Base-by-base conservation (phyloP, 805 yeast genomes). In the Candida ovalis region DNA sequence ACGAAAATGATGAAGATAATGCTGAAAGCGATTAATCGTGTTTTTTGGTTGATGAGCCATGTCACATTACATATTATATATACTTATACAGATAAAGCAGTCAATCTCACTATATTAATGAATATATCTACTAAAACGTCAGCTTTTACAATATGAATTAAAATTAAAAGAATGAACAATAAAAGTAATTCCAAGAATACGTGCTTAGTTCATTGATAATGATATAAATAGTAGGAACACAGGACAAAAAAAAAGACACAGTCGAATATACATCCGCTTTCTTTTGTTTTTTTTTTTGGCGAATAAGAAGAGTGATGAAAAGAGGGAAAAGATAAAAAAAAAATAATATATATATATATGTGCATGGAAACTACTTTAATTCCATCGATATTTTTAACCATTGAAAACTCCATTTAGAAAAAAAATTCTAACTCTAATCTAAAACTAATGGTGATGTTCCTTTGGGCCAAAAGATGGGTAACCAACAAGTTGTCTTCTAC, bases 401-500 rank as follows among this genome's bases (percentile, higher is more conserved):
- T 30, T 6, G 15, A 12, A 30, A 30, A 17, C 35, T 15, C 35
- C 35, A 30, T 17, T 30, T 30, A 5, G 15, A 8, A 30, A 30
- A 30, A 30, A 30, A 8, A 30, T 30, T 30, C 35, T 15, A 30
- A 30, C 35, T 30, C 35, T 30, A 30, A 12, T 30, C 35, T 35
- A 17, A 10, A 35, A 17, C 18, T 40, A 44, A 32, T 44, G 47
- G 48, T 63, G 69, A 51, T 66, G 66, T 49, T 68, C 68, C 60
- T 71, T 52, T 67, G 78, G 80, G 53, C 81, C 82, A 58, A 70
- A 76, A 17, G 76, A 63, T 64, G 88, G 87, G 78, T 94, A 92
- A 59, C 97, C 97, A 64, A 90, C 87, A 52, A 94, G 61, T 63
- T 87, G 82, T 77, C 98, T 86, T 78, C 98, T 89, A 65, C 99